Conservation (phyloP, 331 rosid genomes). For the Acacia concinna region DNA sequence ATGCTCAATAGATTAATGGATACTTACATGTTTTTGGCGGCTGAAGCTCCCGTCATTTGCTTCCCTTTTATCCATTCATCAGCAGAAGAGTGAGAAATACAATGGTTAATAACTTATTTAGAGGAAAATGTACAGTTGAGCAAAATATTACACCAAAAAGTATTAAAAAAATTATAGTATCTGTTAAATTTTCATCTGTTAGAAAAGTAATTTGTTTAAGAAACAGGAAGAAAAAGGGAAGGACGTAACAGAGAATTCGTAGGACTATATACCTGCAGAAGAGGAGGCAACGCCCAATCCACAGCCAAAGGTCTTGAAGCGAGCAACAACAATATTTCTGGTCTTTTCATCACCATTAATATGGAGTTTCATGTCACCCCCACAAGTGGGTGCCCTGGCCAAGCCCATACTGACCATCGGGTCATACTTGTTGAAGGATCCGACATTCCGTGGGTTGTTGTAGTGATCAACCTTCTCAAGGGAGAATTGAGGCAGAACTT, state of each 20-base stretch:
- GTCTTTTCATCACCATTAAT: not conserved
- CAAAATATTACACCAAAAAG: not conserved
- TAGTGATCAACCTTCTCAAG: conserved; percentile 95
- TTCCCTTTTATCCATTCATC: conserved; percentile 93
- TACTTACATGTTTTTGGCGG: conserved; percentile 86
- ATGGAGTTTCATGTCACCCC: conserved; percentile 38
- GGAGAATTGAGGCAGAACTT: conserved; percentile 61
- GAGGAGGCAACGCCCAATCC: conserved; percentile 69
- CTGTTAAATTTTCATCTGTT: not conserved
- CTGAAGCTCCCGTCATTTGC: conserved; percentile 80
- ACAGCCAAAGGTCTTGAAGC: not conserved
- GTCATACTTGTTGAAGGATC: conserved; percentile 82
- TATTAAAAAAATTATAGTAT: not conserved
- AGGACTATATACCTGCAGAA: conserved; percentile 62
- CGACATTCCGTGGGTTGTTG: conserved; percentile 83
- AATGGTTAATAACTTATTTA: conserved; percentile 22
- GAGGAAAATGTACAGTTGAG: not conserved
- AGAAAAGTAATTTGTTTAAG: not conserved
- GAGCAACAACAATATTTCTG: not conserved
- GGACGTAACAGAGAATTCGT: not conserved
- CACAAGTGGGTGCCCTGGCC: conserved; percentile 93
- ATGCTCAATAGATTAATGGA: not conserved
- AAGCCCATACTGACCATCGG: conserved; percentile 83
- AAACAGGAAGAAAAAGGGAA: not conserved
- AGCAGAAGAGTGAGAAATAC: conserved; percentile 52